Evolutionary conservation across 495 filamentous ascomycete genomes (phyloP), one percentile per base, ranked within the genome.

Genomic region (Friedmanniomyces simplex): DNA sequence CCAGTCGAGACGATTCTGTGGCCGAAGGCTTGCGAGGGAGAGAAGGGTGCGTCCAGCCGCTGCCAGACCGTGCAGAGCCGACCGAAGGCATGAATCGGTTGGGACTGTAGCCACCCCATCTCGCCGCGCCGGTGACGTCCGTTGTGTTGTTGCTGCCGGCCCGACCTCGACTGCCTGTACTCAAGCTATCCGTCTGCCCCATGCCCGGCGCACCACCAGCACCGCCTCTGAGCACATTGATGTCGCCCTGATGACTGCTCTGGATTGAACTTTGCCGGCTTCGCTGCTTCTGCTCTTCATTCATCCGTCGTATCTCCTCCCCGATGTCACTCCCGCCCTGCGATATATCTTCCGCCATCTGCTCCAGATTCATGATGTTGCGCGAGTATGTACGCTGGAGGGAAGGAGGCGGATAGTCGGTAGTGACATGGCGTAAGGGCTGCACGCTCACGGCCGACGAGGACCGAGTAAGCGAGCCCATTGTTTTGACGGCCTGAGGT

Each of bases 281-380:
- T 39, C 83, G 82, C 48, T 76, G 76, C 68, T 88, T 91, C 65
- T 88, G 83, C 62, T 89, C 88, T 54, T 79, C 75, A 65, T 89
- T 85, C 63, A 91, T 77, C 62, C 86, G 84, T 58, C 85, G 82
- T 52, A 95, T 88, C 63, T 90, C 88, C 66, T 83, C 82, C 42
- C 83, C 88, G 65, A 95, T 86, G 62, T 83, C 77, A 16, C 84
- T 83, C n/a, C 83, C 85, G 42, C 81, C 85, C 67, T 82, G 80
- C 64, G 85, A 90, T 66, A 95, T 73, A 37, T 84, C 79, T 71
- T 94, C 89, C 24, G 89, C 89, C 42, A 82, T 87, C 59, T 83
- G 79, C 66, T 95, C 89, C 60, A 95, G 74, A 28, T 16, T 51
- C 45, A 22, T 36, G 30, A 57, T 51, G 25, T 51, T 57, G 21